Evolutionary conservation across 2,329 filamentous ascomycete species (phyloP), one percentile per base, ranked within the genome.

Genomic region (Zymoseptoria passerinii): DNA sequence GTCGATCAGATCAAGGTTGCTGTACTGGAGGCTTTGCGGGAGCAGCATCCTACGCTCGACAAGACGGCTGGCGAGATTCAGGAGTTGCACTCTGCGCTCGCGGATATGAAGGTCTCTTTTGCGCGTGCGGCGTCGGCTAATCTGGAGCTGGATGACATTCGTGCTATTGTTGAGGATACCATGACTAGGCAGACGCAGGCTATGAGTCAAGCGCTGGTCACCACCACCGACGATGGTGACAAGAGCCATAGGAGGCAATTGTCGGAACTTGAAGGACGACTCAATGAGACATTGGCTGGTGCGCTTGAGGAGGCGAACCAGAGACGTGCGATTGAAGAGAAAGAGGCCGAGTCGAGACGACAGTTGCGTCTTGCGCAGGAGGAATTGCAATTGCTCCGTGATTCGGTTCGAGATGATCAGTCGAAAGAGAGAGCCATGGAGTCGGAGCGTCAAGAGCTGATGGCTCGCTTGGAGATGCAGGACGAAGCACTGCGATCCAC

Each of bases 1-100:
- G 74, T 92, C 67, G 91, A 96, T 58, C 90, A 92, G 71, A 90
- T 99, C 63, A 76, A 77, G 63, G 69, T 70, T 8, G 76, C 77
- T 35, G 71, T 81, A 19, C 73, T 89, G 18, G 84, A 89, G 66
- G 87, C 86, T 4, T 75, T 96, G 63, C 74, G 68, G 59, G 70
- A 72, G 58, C 68, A 71, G 51, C 67, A 64, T 19, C 67, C 65
- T 60, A 48, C 56, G 29, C 61, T 60, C 3, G 61, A 59, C 13
- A 65, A 68, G 55, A 62, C 68, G 5, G 59, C 62, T 9, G 59
- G 67, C 48, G 69, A 70, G 16, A 63, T 71, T 5, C 62, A 66
- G 20, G 77, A 78, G 52, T 71, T 80, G 49, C 77, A 78, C 60
- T 74, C 78, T 60, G 73, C 76, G 9, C 71, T 80, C 48, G 75